phyloP scores from a whole-genome alignment of 2,329 filamentous ascomycete species.

The Claviceps digitariae region DNA sequence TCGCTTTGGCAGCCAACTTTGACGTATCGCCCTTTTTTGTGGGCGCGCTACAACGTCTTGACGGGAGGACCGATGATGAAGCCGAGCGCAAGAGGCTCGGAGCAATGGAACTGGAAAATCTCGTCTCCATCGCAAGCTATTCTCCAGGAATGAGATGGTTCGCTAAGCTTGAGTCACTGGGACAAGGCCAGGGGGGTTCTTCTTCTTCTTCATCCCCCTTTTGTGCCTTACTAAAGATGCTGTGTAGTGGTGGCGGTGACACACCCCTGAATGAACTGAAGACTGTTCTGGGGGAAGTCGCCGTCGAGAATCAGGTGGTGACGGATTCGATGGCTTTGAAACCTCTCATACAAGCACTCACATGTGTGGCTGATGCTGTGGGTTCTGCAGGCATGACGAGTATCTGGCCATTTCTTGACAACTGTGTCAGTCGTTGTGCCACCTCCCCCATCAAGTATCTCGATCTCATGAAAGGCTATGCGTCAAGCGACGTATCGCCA shows the following conservation, averaged over 20 bases:
- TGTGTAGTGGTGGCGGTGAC: constrained; percentile 18
- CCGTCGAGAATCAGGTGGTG: constrained; percentile 54
- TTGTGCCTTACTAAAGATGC: constrained; percentile 47
- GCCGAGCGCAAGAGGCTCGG: constrained; percentile 39
- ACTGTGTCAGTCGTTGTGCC: constrained; percentile 64
- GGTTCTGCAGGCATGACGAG: constrained; percentile 18
- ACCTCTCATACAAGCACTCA: constrained; percentile 27
- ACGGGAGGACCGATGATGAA: constrained; percentile 37
- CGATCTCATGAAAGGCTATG: constrained; percentile 46
- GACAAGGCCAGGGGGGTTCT: constrained; percentile 18
- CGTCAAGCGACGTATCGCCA: constrained; percentile 16
- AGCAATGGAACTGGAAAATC: constrained; percentile 64
- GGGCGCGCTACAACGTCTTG: constrained; percentile 49
- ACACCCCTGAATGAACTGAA: constrained; percentile 30
- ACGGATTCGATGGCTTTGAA: constrained; percentile 35
- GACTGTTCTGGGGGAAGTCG: constrained; percentile 45
- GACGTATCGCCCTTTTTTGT: constrained; percentile 71
- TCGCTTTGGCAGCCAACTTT: constrained; percentile 72
- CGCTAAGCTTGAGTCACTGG: constrained; percentile 52
- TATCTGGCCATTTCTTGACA: constrained; percentile 65
- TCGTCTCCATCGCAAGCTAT: constrained; percentile 65
- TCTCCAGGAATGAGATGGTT: constrained; percentile 89
- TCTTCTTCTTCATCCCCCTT: constrained; percentile 50
- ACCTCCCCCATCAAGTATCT: constrained; percentile 73
- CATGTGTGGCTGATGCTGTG: constrained; percentile 10